Base-by-base conservation (phyloP, 306 rosid species). In the Vigna mungo region DNA sequence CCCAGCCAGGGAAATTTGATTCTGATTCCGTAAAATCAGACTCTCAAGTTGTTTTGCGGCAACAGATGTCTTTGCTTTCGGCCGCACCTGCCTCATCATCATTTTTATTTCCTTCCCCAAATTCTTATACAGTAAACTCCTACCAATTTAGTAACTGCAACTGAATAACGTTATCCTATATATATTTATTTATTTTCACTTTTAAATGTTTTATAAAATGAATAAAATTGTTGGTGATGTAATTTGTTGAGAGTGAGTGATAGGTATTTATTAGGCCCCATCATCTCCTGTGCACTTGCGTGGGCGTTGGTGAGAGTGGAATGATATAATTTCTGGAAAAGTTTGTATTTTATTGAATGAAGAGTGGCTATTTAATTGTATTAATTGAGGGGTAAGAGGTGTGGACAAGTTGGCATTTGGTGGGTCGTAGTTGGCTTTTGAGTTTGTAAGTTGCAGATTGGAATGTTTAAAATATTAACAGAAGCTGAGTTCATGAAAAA, bases 21-120 rank as follows among this genome's bases (percentile, higher is more conserved):
- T 75, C 72, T 13, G 72, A 75, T 81, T 75, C 27, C 41, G 7
- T 75, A 76, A 75, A 30, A 76, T 66, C 41, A 39, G 81, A 68
- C 13, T 49, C 61, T n/a, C n/a, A n/a, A n/a, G n/a, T n/a, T n/a
- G n/a, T n/a, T n/a, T n/a, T n/a, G n/a, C n/a, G n/a, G n/a, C n/a
- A n/a, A n/a, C n/a, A n/a, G 21, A 20, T 20, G 21, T 20, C 21
- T 20, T 20, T 20, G 80, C 80, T 83, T 83, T 83, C 80, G 83
- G 83, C 83, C 39, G 18, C 60, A 20, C 2, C 30, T 30, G 77
- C 73, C 49, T 69, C 72, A 62, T 76, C 72, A 43, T 55, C 27
- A 72, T 72, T 72, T 72, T 47, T 69, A 69, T 69, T 49, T 30
- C 1, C 3, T 0, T 16, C 1, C 0, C 49, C 49, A 44, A 44